Evolutionary conservation across 108 stramenopile species (phyloP), one percentile per base, ranked within the genome.

Genomic region (Seminavis robusta): DNA sequence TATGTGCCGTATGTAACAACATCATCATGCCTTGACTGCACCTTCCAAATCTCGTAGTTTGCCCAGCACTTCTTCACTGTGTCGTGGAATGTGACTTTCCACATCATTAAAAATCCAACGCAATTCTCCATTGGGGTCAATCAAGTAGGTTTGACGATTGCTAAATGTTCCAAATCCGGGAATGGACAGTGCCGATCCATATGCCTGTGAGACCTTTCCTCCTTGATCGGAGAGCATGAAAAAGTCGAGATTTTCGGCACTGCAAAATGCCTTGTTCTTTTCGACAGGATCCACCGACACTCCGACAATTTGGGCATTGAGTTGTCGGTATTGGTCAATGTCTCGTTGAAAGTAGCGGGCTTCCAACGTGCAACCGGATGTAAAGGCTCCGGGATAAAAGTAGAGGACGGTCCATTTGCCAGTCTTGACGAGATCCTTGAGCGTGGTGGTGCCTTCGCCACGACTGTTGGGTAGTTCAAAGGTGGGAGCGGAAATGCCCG

Each of bases 341-440:
- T 84, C 84, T 0, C 67, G 42, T 54, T 86, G 81, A 47, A 92
- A 92, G 29, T 59, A 67, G 13, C 81, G 74, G 1, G 90, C 86
- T 54, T 92, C 90, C 47, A 92, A 55, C 15, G 90, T 92, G 38
- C 90, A 92, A 21, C 90, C 90, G 4, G 55, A 53, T 1, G 86
- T 86, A 53, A 92, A 92, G 41, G 86, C 90, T 17, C 86, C 90
- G 3, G 90, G 90, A 55, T 88, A 92, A 57, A 92, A 92, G 57
- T 92, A 92, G 7, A 92, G 54, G 9, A 92, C 76, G 5, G 84
- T 88, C 81, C 84, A 88, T 55, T 81, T 84, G 10, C 52, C 59
- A 33, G 65, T 33, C 16, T 58, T 46, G 38, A 64, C 61, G 23
- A 88, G 47, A 1, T 27, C 17, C 4, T 74, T 53, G 9, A 88